Percentiles rank a stretch among this genome's conserved stretches.
phyloP scores from a whole-genome alignment of 169 alveolate genomes.

The Condylostoma magnum region DNA sequence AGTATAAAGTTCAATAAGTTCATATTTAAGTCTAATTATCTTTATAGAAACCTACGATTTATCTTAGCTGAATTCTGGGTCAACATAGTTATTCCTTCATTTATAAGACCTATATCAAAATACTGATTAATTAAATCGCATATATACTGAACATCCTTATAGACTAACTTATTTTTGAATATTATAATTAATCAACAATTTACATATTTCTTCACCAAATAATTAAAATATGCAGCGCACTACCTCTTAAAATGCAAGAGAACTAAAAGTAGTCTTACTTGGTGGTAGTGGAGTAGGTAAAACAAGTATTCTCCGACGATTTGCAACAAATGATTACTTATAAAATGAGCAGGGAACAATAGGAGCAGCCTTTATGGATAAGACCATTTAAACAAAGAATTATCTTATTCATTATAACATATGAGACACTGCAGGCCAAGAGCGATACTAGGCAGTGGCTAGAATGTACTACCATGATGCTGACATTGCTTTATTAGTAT shows the following conservation, averaged over 20 bases:
- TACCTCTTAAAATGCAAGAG: too few relatives aligned
- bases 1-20: too few relatives aligned
- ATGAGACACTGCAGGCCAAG: slow-evolving; percentile 40
- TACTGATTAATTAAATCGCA: too few relatives aligned
- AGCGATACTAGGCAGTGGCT: slow-evolving; percentile 11
- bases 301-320: slow-evolving; percentile 37
- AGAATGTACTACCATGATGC: slow-evolving; percentile 53
- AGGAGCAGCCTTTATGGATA: slow-evolving; percentile 28
- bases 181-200: too few relatives aligned
- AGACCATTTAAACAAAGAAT: slow-evolving; percentile 28
- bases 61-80: too few relatives aligned
- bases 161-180: too few relatives aligned
- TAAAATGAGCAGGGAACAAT: slow-evolving; percentile 19
- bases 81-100: too few relatives aligned
- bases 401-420: slow-evolving; percentile 30
- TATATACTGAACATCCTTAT: too few relatives aligned
- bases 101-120: too few relatives aligned
- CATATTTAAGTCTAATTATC: too few relatives aligned
- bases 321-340: slow-evolving; percentile 20
- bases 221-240: slow-evolving; percentile 23
- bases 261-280: slow-evolving; percentile 38
- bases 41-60: too few relatives aligned
- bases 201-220: too few relatives aligned
- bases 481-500: slow-evolving; percentile 72
- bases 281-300: slow-evolving; percentile 57